Conservation (phyloP, 176 grass and related monocot species). For the Eremochloa ophiuroides region DNA sequence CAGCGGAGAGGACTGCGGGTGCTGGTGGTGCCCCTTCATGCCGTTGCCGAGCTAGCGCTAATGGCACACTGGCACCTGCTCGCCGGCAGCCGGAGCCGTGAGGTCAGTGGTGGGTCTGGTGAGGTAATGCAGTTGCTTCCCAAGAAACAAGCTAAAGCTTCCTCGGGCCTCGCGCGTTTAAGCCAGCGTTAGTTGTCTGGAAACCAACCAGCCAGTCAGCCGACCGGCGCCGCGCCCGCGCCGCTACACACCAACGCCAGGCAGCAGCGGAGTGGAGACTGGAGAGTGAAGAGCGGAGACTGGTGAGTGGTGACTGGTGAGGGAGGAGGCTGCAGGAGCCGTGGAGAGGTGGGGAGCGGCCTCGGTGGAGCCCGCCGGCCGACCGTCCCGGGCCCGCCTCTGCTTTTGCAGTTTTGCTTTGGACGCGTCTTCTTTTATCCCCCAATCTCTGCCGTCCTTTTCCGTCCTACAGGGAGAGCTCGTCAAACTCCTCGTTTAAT, state of each 20-base stretch:
- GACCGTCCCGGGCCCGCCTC: not conserved
- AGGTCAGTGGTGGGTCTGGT: not conserved
- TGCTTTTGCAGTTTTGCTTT: slow-evolving; percentile 24
- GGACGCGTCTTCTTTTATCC: not conserved
- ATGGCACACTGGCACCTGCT: not conserved
- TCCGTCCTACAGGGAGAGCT: not conserved
- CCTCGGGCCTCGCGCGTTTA: not conserved
- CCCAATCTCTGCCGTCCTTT: not conserved
- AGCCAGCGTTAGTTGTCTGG: not conserved
- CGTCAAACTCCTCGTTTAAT: not conserved
- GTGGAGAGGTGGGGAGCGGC: not conserved
- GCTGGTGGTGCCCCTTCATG: slow-evolving; percentile 56
- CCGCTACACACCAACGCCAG: too few species aligned
- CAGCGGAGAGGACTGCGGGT: slow-evolving; percentile 27
- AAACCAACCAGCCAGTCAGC: not conserved
- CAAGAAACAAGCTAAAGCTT: not conserved
- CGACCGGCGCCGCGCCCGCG: too few species aligned
- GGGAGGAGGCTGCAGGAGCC: not conserved
- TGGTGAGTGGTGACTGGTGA: not conserved
- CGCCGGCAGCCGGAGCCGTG: not conserved
- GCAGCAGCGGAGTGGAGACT: not conserved
- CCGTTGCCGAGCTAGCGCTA: slow-evolving; percentile 35
- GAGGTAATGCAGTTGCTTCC: not conserved
- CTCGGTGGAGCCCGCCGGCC: not conserved
- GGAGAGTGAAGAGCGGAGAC: not conserved